These are phyloP conservation scores for Pichia membranifaciens DNA, from an alignment of 805 yeast genomes.

Conservation along the genomic window DNA sequence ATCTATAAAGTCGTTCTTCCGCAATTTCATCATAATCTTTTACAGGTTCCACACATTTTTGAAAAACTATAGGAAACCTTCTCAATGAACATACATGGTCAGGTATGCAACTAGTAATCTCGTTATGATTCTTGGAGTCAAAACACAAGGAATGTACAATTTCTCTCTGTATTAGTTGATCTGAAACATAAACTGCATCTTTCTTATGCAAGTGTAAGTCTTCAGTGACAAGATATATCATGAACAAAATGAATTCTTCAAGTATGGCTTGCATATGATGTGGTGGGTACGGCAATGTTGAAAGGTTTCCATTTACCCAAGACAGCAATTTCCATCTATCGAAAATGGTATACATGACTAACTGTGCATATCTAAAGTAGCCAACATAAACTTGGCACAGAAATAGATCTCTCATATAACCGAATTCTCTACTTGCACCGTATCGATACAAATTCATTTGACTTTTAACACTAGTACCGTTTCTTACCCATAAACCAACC, in stretches of 20 bases:
- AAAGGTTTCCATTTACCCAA: conserved; percentile 44
- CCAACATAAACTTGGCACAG: conserved; percentile 57
- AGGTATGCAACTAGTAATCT: conserved; percentile 61
- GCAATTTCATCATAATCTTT: conserved; percentile 29
- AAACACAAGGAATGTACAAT: conserved; percentile 81
- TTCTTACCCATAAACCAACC: conserved; percentile 90
- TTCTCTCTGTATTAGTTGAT: conserved; percentile 54
- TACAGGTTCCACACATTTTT: conserved; percentile 49
- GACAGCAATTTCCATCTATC: conserved; percentile 62
- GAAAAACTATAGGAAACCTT: conserved; percentile 57
- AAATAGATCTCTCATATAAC: conserved; percentile 73
- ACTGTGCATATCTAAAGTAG: conserved; percentile 44
- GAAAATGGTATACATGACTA: conserved; percentile 50
- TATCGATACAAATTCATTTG: conserved; percentile 77
- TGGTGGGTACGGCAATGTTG: conserved; percentile 38
- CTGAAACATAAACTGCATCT: conserved; percentile 42
- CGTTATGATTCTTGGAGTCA: conserved; percentile 65
- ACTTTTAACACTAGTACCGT: conserved; percentile 74
- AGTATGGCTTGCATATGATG: conserved; percentile 41
- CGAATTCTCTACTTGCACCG: conserved; percentile 75
- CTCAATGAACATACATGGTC: conserved; percentile 72
- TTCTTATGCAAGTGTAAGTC: conserved; percentile 50
- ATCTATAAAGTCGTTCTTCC: conserved; percentile 45
- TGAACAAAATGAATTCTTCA: conserved; percentile 69
- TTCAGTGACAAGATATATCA: conserved; percentile 66